A percentile compares a stretch with the other conserved stretches of the same genome.
Conservation (phyloP, 2,329 filamentous ascomycete genomes). For the Mycosphaerella sp. region DNA sequence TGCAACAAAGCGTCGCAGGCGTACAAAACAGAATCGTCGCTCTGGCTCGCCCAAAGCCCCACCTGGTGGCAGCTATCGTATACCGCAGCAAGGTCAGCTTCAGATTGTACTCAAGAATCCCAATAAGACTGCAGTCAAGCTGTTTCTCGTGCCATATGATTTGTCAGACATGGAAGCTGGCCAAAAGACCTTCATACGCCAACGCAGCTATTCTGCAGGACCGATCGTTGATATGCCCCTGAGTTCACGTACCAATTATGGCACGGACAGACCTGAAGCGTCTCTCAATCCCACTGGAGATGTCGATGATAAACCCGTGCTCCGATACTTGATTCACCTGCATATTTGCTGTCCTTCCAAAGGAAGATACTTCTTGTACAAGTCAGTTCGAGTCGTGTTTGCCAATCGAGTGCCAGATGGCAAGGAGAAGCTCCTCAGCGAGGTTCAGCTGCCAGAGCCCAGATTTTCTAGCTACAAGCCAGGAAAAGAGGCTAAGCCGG, state of each 20-base stretch:
- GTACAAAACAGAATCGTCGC: constrained; percentile 54
- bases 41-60: constrained; percentile 57
- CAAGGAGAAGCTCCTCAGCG: constrained; percentile 85
- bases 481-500: constrained; percentile 37
- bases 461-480: constrained; percentile 80
- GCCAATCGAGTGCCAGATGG: constrained; percentile 93
- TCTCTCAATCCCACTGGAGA: constrained; percentile 46
- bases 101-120: constrained; percentile 98
- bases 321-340: constrained; percentile 86
- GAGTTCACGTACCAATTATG: constrained; percentile 41
- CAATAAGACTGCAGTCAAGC: constrained; percentile 94
- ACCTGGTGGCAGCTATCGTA: constrained; percentile 84
- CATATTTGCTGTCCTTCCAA: constrained; percentile 85
- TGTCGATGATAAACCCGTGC: constrained; percentile 59
- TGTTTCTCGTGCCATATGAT: constrained; percentile 92
- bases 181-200: constrained; percentile 92
- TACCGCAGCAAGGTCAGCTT: constrained; percentile 86
- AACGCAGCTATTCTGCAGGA: constrained; percentile 85
- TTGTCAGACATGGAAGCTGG: constrained; percentile 85
- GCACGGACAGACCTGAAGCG: constrained; percentile 51
- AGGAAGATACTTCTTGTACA: constrained; percentile 84
- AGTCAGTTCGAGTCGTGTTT: constrained; percentile 88
- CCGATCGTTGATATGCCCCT: constrained; percentile 67
- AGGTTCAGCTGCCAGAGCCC: constrained; percentile 83
- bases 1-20: constrained; percentile 22